Base-by-base conservation (phyloP, 2,329 filamentous ascomycete species). In the Aspergillus arachidicola region DNA sequence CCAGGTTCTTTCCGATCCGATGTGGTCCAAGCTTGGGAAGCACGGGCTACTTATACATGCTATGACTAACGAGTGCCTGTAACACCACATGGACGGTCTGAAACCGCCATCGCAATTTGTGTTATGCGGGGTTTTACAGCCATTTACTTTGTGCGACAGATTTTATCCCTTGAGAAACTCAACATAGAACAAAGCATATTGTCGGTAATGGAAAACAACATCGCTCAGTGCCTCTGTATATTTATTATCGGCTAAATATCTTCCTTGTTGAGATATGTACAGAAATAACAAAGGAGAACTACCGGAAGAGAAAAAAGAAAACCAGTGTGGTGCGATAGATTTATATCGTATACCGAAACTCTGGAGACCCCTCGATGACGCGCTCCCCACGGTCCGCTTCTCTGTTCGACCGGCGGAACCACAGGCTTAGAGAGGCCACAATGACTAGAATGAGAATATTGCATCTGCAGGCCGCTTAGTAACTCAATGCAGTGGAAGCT, bases 301-400 rank as follows among this genome's bases (percentile, higher is more conserved):
- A 10, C 26, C 16, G 10, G 12, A 50, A 30, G 26, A 28, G 7
- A 30, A 30, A 50, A 30, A 3, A 10, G 10, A 45, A 50, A 50
- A 26, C 26, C 46, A 19, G 14, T n/a, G 26, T 28, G 4, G 10
- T 19, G 6, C 16, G 46, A 2, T 16, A 32, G 9, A 26, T 11
- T 34, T n/a, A 56, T 30, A 62, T 16, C 1, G 73, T 80, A 68
- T 80, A 80, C 41, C 77, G 74, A 66, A 80, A 80, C n/a, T 68
- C 69, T 11, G 72, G 59, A 23, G 72, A 71, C 10, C 70, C 74
- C 63, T 79, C 77, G 58, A 78, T 76, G 9, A 76, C 66, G 41
- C 73, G 64, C 68, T 76, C 66, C 23, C 77, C 76, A 32, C 67
- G 67, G 34, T 76, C 72, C 19, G 77, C 77, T 62, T 77, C 71